These are phyloP conservation scores for Cytospora mali DNA, from an alignment of 2,329 filamentous ascomycete species.

Conservation along the genomic window DNA sequence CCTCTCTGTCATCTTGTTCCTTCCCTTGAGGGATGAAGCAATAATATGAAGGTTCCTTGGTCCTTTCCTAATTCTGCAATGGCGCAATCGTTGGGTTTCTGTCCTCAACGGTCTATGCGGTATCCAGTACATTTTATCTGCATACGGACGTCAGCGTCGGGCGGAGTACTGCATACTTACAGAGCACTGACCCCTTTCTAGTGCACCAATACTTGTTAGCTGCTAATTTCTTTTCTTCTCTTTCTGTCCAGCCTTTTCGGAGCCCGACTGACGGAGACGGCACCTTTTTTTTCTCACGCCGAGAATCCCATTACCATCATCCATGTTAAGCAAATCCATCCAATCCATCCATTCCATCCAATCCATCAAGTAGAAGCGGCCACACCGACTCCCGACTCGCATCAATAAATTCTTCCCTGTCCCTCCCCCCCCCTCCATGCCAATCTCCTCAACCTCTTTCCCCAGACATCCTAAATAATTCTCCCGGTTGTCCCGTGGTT, in stretches of 20 bases:
- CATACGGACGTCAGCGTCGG: not conserved
- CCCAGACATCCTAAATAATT: slow-evolving; percentile 5
- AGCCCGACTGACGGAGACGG: not conserved
- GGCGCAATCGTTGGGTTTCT: not conserved
- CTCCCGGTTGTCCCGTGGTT: not conserved
- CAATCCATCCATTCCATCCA: not conserved
- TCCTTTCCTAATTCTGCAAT: not conserved
- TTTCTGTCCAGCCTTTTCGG: not conserved
- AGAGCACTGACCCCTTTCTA: not conserved
- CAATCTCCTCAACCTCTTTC: slow-evolving; percentile 20
- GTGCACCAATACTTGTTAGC: not conserved
- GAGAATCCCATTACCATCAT: not conserved
- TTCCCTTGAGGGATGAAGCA: not conserved
- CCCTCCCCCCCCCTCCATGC: slow-evolving; percentile 29
- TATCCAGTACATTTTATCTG: not conserved
- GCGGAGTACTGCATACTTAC: not conserved
- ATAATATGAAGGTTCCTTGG: not conserved
- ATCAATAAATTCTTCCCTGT: slow-evolving; percentile 31
- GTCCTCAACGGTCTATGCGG: not conserved
- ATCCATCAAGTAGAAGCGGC: too few relatives aligned
- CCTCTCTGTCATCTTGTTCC: not conserved
- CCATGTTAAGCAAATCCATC: slow-evolving; percentile 4
- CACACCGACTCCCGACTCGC: slow-evolving; percentile 18
- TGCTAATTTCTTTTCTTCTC: not conserved
- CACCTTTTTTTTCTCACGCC: not conserved